Percentiles rank a stretch among this genome's conserved stretches.
Evolutionary conservation across 208 protist genomes (phyloP).

Genomic region (Crithidia mellificae): DNA sequence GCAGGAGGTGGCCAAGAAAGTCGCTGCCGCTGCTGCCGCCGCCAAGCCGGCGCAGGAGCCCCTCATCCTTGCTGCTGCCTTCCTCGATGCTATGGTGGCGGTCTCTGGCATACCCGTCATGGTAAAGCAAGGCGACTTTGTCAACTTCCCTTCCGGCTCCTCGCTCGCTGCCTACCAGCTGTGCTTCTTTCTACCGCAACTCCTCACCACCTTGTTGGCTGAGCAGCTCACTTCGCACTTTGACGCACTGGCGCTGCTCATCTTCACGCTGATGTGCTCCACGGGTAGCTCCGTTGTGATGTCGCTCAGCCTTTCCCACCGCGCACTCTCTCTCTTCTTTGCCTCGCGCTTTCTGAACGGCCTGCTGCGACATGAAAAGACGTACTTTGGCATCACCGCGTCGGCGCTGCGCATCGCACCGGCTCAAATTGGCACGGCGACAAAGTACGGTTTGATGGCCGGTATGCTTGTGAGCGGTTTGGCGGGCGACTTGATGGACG

Average conservation of each 20-base stretch:
- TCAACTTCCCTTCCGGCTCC: conserved; percentile 34
- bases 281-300: conserved; percentile 30
- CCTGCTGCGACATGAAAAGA: conserved; percentile 59
- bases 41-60: conserved; percentile 6
- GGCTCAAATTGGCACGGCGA: neutral
- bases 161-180: conserved; percentile 45
- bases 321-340: conserved; percentile 54
- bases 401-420: conserved; percentile 14
- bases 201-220: conserved; percentile 40
- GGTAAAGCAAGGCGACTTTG: conserved; percentile 33
- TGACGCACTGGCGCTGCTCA: conserved; percentile 32
- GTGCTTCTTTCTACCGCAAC: conserved; percentile 64
- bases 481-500: conserved; percentile 25
- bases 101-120: conserved; percentile 40
- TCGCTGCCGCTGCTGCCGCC: neutral
- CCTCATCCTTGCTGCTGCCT: conserved; percentile 16
- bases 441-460: conserved; percentile 31
- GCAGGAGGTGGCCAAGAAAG: no score
- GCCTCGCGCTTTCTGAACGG: conserved; percentile 56
- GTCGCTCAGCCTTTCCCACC: conserved; percentile 33
- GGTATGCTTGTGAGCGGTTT: conserved; percentile 40
- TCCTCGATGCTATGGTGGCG: conserved; percentile 41
- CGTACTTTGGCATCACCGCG: conserved; percentile 27
- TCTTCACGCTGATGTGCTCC: conserved; percentile 45
- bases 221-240: conserved; percentile 46